Conservation (phyloP, 495 filamentous ascomycete species). For the Amorphotheca resinae region DNA sequence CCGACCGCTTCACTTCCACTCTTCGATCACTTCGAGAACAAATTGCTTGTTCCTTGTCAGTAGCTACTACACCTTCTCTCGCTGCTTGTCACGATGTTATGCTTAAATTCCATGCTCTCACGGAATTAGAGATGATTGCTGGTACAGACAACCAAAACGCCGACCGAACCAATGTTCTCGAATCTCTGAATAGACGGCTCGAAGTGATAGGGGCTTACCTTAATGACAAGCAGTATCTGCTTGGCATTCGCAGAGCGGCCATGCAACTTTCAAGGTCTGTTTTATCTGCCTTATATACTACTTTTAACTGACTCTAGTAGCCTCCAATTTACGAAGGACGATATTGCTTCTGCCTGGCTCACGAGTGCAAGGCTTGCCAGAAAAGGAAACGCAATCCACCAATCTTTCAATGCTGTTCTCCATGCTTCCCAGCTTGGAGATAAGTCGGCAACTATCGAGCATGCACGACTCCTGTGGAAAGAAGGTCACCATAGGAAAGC, state of each 20-base stretch:
- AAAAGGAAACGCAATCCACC: constrained; percentile 67
- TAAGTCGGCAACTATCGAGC: constrained; percentile 77
- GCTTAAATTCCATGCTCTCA: constrained; percentile 72
- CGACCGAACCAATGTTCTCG: constrained; percentile 35
- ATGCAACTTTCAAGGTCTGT: constrained; percentile 45
- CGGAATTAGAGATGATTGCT: constrained; percentile 74
- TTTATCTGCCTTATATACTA: constrained; percentile 8
- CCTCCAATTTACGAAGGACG: constrained; percentile 40
- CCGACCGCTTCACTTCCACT: constrained; percentile 40
- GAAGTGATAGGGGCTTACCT: constrained; percentile 77
- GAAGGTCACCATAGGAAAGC: constrained; percentile 91
- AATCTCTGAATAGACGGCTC: constrained; percentile 58
- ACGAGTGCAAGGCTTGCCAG: constrained; percentile 74
- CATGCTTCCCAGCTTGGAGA: constrained; percentile 78
- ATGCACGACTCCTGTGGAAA: constrained; percentile 86
- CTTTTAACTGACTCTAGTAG: constrained; percentile 19
- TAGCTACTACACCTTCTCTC: constrained; percentile 62
- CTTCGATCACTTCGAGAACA: constrained; percentile 54
- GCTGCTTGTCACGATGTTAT: constrained; percentile 69
- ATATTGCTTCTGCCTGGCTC: constrained; percentile 78
- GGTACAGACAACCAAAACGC: constrained; percentile 22
- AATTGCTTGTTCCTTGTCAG: constrained; percentile 60
- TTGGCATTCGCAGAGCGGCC: constrained; percentile 73
- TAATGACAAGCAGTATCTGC: constrained; percentile 83
- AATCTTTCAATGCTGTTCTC: constrained; percentile 85